Percentiles rank a stretch among this genome's conserved stretches.
These are phyloP conservation scores for Vitis hybrid DNA, from an alignment of 177 flowering plant species.

Conservation along the genomic window DNA sequence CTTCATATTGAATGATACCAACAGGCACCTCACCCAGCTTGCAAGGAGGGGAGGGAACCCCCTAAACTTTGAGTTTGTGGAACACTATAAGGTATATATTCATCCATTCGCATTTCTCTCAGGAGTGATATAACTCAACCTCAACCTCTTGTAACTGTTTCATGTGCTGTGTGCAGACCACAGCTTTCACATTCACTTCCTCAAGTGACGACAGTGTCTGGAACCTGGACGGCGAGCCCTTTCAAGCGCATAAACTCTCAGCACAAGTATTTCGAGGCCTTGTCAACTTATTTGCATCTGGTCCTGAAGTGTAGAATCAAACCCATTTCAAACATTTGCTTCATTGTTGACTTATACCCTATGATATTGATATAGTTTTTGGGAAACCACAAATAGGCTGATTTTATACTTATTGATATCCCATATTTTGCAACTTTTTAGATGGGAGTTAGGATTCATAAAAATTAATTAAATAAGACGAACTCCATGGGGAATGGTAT, in stretches of 20 bases:
- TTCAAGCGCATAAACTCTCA: constrained; percentile 86
- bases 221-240: constrained; percentile 93
- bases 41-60: constrained; percentile 80
- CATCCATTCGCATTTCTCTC: not conserved
- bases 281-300: constrained; percentile 75
- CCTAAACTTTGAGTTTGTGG: constrained; percentile 79
- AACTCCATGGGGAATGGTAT: too few species aligned
- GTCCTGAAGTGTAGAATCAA: constrained; percentile 57
- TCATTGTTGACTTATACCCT: too few species aligned
- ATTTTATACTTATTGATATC: too few species aligned
- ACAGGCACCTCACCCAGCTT: constrained; percentile 90
- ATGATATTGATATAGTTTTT: too few species aligned
- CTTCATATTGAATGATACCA: not conserved
- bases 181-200: constrained; percentile 83
- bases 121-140: not conserved
- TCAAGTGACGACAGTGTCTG: constrained; percentile 68
- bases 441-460: too few species aligned
- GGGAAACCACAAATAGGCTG: too few species aligned
- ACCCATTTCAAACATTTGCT: not conserved
- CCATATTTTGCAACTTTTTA: too few species aligned
- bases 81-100: constrained; percentile 75
- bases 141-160: not conserved
- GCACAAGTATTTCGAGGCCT: constrained; percentile 92
- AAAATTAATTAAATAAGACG: too few species aligned
- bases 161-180: constrained; percentile 47